Evolutionary conservation across 2,329 filamentous ascomycete genomes (phyloP).

Genomic region (Mollisiaceae sp.): DNA sequence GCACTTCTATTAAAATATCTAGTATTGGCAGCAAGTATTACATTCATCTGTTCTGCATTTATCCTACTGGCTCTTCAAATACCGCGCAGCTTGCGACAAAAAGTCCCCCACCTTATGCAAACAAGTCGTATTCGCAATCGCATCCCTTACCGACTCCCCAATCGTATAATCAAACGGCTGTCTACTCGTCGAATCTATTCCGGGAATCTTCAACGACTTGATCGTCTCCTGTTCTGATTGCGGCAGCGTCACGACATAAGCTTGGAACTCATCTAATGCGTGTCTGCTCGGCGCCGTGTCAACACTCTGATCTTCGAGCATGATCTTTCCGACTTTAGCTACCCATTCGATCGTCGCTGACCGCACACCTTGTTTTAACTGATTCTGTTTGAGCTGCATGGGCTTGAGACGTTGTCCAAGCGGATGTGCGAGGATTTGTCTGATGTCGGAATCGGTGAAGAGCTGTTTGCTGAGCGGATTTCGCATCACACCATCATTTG

Average conservation of each 20-base stretch:
- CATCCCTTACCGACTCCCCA: slow-evolving; percentile 21
- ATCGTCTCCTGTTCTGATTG: slow-evolving; percentile 17
- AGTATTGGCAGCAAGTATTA: not conserved
- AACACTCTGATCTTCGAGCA: slow-evolving; percentile 12
- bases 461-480: slow-evolving; percentile 17
- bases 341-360: slow-evolving; percentile 12
- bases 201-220: slow-evolving; percentile 12
- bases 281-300: slow-evolving; percentile 9
- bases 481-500: slow-evolving; percentile 17
- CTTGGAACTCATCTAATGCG: slow-evolving; percentile 17
- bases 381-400: slow-evolving; percentile 12
- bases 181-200: slow-evolving; percentile 5
- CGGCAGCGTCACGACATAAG: slow-evolving; percentile 16
- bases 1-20: not conserved
- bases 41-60: not conserved
- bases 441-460: slow-evolving; percentile 15
- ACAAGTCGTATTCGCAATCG: slow-evolving; percentile 14
- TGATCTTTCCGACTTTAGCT: slow-evolving; percentile 2
- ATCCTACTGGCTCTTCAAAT: slow-evolving; percentile 10
- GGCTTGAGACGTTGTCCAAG: slow-evolving; percentile 12
- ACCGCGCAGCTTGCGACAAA: slow-evolving; percentile 11
- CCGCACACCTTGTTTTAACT: slow-evolving; percentile 14
- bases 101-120: slow-evolving; percentile 23
- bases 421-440: slow-evolving; percentile 16
- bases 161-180: slow-evolving; percentile 24